Evolutionary conservation across 2,329 filamentous ascomycete species (phyloP).

Genomic region (Sphaerulina musiva): DNA sequence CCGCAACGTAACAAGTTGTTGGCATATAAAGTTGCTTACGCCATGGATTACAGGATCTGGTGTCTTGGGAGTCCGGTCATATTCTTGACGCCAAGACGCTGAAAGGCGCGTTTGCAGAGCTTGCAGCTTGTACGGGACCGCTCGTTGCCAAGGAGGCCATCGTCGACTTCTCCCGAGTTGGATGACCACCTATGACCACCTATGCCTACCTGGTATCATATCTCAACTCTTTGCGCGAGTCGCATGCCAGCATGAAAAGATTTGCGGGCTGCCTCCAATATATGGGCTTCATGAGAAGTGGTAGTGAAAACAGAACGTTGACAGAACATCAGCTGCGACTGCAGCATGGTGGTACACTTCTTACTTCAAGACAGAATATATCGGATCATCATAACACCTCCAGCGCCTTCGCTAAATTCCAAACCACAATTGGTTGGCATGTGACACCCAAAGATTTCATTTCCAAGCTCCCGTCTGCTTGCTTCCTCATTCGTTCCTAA

Average conservation of each 20-base stretch:
- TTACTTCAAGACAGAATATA: constrained; percentile 1
- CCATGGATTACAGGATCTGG: constrained; percentile 42
- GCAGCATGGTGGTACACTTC: not conserved
- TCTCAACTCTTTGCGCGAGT: too few relatives aligned
- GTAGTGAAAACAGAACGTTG: not conserved
- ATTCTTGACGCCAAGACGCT: constrained; percentile 45
- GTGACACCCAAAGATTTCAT: not conserved
- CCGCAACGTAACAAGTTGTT: not conserved
- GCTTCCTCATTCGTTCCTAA: constrained; percentile 21
- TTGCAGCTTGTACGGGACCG: constrained; percentile 60
- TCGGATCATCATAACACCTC: not conserved
- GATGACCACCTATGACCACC: not conserved
- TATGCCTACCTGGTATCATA: too few relatives aligned
- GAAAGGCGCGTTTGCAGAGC: constrained; percentile 59
- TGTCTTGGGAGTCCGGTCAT: constrained; percentile 52
- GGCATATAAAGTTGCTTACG: not conserved
- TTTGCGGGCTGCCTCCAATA: too few relatives aligned
- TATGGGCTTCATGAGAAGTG: too few relatives aligned
- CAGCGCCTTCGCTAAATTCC: constrained; percentile 5
- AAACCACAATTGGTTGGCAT: not conserved
- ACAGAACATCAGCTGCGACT: not conserved
- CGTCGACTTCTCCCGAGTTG: constrained; percentile 46
- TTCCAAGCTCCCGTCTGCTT: not conserved
- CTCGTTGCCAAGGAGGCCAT: constrained; percentile 53
- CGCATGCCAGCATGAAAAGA: too few relatives aligned